These are phyloP conservation scores for Phylloporus sp. DNA, from an alignment of 768 basidiomycete species.

Conservation along the genomic window DNA sequence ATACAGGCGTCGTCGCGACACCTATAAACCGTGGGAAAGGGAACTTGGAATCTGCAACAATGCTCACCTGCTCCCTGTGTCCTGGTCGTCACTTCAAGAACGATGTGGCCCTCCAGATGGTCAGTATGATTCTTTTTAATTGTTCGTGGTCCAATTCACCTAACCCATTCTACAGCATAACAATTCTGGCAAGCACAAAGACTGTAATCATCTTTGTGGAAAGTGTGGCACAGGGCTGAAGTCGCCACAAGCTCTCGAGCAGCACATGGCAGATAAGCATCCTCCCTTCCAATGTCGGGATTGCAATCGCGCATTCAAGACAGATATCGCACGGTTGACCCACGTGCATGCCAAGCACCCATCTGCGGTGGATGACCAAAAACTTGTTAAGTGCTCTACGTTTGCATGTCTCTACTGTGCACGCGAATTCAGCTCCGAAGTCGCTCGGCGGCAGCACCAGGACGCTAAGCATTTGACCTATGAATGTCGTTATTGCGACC, in stretches of 20 bases:
- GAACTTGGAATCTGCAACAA: neutral
- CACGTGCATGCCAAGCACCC: neutral
- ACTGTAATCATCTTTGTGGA: neutral
- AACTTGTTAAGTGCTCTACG: neutral
- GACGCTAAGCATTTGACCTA: neutral
- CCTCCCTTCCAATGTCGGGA: slow-evolving; percentile 3
- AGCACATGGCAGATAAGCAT: slow-evolving; percentile 15
- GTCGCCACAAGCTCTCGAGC: slow-evolving; percentile 11
- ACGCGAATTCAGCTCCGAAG: neutral
- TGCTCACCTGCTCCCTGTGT: slow-evolving; percentile 20
- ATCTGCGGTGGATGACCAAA: slow-evolving; percentile 3
- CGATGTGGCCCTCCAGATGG: slow-evolving; percentile 6
- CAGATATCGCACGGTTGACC: neutral
- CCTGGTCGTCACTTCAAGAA: slow-evolving; percentile 16
- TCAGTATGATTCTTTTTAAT: slow-evolving; percentile 5
- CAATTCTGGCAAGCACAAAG: slow-evolving; percentile 8
- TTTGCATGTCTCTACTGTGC: slow-evolving; percentile 13
- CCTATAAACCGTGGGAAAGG: slow-evolving; percentile 15
- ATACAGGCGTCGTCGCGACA: too few species aligned
- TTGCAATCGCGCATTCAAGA: slow-evolving; percentile 1
- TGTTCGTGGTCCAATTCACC: neutral
- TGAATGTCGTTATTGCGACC: slow-evolving; percentile 4
- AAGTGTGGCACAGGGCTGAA: slow-evolving; percentile 3
- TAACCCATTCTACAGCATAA: slow-evolving; percentile 8
- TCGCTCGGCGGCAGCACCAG: slow-evolving; percentile 10